Conservation (phyloP, 176 grass and related monocot species). For the Aegilops speltoides region DNA sequence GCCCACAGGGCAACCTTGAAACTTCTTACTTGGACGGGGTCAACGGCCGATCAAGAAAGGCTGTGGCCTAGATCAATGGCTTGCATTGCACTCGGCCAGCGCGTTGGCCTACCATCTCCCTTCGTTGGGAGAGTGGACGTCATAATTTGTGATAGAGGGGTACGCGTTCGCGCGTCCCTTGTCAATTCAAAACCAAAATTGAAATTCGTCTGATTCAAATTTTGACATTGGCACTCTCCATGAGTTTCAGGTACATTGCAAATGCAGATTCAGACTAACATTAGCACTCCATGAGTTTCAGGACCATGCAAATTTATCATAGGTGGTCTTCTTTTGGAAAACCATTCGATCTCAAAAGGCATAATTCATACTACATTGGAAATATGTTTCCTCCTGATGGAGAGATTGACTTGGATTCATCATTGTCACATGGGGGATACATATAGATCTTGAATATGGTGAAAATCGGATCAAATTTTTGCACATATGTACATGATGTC, state of each 20-base stretch:
- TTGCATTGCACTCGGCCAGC: not conserved
- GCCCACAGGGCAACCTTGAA: not conserved
- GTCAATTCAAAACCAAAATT: too few species aligned
- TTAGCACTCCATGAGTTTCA: not conserved
- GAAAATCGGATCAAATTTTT: not conserved
- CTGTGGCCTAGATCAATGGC: slow-evolving; percentile 25
- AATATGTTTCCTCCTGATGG: not conserved
- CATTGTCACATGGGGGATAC: not conserved
- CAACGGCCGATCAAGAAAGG: not conserved
- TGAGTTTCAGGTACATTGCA: too few species aligned
- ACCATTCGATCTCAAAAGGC: not conserved
- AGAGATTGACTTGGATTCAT: not conserved
- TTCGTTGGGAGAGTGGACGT: slow-evolving; percentile 36
- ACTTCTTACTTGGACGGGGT: slow-evolving; percentile 33
- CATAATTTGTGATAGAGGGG: slow-evolving; percentile 44
- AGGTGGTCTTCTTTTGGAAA: not conserved
- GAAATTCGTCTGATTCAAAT: too few species aligned
- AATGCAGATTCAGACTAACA: not conserved
- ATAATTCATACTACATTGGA: not conserved
- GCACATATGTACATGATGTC: slow-evolving; percentile 31
- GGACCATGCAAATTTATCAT: not conserved
- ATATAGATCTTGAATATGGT: not conserved
- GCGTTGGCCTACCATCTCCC: slow-evolving; percentile 27
- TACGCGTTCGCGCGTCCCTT: slow-evolving; percentile 31
- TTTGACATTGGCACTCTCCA: too few species aligned